A percentile compares a stretch with the other conserved stretches of the same genome.
Conservation (phyloP, 805 yeast genomes). For the Starmerella scarabaei region DNA sequence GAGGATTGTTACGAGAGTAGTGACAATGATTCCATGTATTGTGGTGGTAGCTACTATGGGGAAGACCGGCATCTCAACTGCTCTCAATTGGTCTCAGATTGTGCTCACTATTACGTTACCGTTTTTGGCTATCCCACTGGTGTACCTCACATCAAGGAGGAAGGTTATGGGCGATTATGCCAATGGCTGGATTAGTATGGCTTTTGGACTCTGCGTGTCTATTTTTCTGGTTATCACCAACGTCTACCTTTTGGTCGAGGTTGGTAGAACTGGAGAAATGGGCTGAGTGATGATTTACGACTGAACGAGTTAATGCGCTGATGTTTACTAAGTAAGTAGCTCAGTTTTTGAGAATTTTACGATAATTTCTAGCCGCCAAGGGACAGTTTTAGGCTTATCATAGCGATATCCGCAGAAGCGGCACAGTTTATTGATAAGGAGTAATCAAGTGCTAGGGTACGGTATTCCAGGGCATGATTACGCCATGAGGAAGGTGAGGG, state of each 20-base stretch:
- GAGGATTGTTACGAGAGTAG: slow-evolving; percentile 60
- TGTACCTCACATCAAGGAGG: slow-evolving; percentile 64
- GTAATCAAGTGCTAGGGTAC: no score
- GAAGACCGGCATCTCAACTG: slow-evolving; percentile 51
- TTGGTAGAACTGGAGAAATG: slow-evolving; percentile 26
- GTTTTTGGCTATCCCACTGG: slow-evolving; percentile 70
- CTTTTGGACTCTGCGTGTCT: slow-evolving; percentile 50
- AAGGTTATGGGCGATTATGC: slow-evolving; percentile 46
- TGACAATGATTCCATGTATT: slow-evolving; percentile 72
- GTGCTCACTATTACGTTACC: slow-evolving; percentile 72
- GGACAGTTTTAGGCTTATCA: no score
- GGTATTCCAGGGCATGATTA: no score
- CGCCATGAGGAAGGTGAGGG: no score
- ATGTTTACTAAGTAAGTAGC: no score
- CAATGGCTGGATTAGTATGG: slow-evolving; percentile 47
- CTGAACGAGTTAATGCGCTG: no score
- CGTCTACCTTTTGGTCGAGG: slow-evolving; percentile 43
- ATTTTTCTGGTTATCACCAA: slow-evolving; percentile 57
- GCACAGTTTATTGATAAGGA: no score
- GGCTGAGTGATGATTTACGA: no score
- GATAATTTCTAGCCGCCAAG: no score
- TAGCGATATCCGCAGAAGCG: no score
- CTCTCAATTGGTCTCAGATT: slow-evolving; percentile 78
- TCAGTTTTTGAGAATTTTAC: no score
- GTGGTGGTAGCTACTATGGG: slow-evolving; percentile 62